Conservation (phyloP, 148 eudicot species). For the Heliosperma pusillum region DNA sequence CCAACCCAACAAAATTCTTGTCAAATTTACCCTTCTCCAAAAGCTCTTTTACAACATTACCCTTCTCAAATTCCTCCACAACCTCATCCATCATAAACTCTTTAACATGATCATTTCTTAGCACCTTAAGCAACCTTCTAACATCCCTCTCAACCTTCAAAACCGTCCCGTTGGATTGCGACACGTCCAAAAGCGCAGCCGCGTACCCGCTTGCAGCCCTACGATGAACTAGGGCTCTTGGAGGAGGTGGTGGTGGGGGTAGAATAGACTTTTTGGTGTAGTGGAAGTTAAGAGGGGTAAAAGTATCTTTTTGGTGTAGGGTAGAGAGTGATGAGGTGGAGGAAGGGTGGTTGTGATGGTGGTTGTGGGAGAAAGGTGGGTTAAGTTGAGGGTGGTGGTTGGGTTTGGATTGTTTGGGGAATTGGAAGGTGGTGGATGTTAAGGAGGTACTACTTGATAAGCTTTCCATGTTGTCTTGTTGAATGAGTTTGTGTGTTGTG, state of each 20-base stretch:
- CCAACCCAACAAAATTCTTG: slow-evolving; percentile 40
- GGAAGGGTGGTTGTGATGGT: slow-evolving; percentile 13
- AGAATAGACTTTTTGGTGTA: slow-evolving; percentile 10
- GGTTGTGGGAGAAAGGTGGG: slow-evolving; percentile 16
- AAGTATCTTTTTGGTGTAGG: slow-evolving; percentile 25
- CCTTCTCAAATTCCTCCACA: slow-evolving; percentile 37
- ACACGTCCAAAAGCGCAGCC: slow-evolving; percentile 60
- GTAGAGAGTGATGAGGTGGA: slow-evolving; percentile 19
- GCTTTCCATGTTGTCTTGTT: slow-evolving; percentile 41
- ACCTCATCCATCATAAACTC: slow-evolving; percentile 29
- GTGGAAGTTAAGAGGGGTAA: slow-evolving; percentile 26
- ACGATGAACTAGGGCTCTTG: slow-evolving; percentile 15
- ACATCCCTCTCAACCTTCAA: slow-evolving; percentile 41
- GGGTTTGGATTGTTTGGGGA: slow-evolving; percentile 26
- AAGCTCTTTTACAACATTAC: slow-evolving; percentile 38
- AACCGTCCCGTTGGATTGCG: slow-evolving; percentile 32
- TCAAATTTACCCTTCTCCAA: slow-evolving; percentile 42
- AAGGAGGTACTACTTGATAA: slow-evolving; percentile 34
- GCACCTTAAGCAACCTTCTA: slow-evolving; percentile 35
- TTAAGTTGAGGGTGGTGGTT: slow-evolving; percentile 22
- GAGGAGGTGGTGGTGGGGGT: slow-evolving; percentile 6
- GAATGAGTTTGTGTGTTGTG: background rate
- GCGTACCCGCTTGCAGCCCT: slow-evolving; percentile 70
- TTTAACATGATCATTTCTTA: slow-evolving; percentile 32
- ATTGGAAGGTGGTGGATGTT: slow-evolving; percentile 26